These are phyloP conservation scores for Zizania latifolia DNA, from an alignment of 176 grass and related monocot genomes.

Conservation along the genomic window DNA sequence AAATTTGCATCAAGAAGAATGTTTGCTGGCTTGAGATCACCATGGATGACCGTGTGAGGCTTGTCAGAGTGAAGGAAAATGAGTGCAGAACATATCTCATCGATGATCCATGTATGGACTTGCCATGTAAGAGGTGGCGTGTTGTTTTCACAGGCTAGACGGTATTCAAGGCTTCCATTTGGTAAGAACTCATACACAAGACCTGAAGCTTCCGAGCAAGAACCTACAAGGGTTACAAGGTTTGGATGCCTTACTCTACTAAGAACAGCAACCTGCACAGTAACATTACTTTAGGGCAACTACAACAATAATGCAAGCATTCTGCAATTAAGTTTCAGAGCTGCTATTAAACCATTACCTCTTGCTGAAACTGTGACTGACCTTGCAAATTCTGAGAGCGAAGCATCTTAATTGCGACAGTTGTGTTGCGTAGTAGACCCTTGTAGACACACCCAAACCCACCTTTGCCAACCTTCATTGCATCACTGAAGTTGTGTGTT, in stretches of 20 bases:
- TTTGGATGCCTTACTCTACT: slow-evolving; percentile 78
- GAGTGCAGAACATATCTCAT: slow-evolving; percentile 69
- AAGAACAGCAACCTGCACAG: slow-evolving; percentile 51
- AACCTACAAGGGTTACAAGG: slow-evolving; percentile 67
- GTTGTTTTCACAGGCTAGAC: slow-evolving; percentile 31
- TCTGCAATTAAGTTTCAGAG: not conserved
- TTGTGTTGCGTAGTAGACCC: slow-evolving; percentile 51
- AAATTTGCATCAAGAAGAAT: slow-evolving; percentile 79
- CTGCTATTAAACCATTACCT: slow-evolving; percentile 48
- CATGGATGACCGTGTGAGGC: slow-evolving; percentile 49
- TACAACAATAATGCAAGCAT: not conserved
- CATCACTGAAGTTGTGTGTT: slow-evolving; percentile 59
- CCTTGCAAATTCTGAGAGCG: slow-evolving; percentile 51
- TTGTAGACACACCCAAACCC: slow-evolving; percentile 67
- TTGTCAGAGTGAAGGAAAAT: slow-evolving; percentile 70
- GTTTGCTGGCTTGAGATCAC: slow-evolving; percentile 61
- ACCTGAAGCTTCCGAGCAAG: slow-evolving; percentile 51
- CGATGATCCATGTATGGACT: slow-evolving; percentile 50
- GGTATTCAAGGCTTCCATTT: slow-evolving; percentile 74
- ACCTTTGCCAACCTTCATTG: slow-evolving; percentile 63
- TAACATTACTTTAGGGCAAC: slow-evolving; percentile 6
- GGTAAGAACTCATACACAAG: slow-evolving; percentile 77
- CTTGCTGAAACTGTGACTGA: slow-evolving; percentile 57
- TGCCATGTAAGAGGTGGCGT: slow-evolving; percentile 57
- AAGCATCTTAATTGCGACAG: slow-evolving; percentile 72